Conservation (phyloP, 179 eudicot genomes). For the Spinacia oleracea region DNA sequence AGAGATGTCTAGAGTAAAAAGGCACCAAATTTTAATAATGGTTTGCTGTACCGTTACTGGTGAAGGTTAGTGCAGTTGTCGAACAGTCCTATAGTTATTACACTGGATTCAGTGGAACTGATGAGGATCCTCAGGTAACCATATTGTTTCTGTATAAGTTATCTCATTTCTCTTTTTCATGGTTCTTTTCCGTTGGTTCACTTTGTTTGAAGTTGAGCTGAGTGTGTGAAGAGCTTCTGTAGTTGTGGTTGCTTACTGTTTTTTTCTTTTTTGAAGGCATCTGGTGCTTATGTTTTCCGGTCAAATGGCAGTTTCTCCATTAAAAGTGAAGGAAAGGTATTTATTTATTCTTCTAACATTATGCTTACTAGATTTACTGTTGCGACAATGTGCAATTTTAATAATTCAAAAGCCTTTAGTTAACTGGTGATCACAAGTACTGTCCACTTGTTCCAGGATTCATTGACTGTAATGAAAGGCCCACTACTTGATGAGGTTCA, state of each 20-base stretch:
- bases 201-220: conserved; percentile 8
- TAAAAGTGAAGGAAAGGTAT: conserved; percentile 58
- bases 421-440: neutral
- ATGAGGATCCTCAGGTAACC: conserved; percentile 68
- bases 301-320: conserved; percentile 68
- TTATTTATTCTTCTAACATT: neutral
- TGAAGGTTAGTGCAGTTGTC: conserved; percentile 57
- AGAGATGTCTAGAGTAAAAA: neutral
- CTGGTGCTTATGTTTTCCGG: conserved; percentile 91
- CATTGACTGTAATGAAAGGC: conserved; percentile 63
- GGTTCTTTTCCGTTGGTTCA: conserved; percentile 3
- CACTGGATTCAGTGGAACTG: conserved; percentile 68
- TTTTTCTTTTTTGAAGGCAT: conserved; percentile 47
- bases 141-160: neutral
- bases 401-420: neutral
- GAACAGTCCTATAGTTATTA: conserved; percentile 76
- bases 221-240: conserved; percentile 11
- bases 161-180: conserved; percentile 1
- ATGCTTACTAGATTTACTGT: conserved; percentile 14
- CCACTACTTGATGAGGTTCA: conserved; percentile 85
- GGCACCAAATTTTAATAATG: neutral
- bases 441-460: conserved; percentile 41
- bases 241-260: conserved; percentile 6
- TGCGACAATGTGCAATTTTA: neutral
- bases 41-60: conserved; percentile 15